Evolutionary conservation across 768 basidiomycete species (phyloP).

Genomic region (Pisolithus microcarpus): DNA sequence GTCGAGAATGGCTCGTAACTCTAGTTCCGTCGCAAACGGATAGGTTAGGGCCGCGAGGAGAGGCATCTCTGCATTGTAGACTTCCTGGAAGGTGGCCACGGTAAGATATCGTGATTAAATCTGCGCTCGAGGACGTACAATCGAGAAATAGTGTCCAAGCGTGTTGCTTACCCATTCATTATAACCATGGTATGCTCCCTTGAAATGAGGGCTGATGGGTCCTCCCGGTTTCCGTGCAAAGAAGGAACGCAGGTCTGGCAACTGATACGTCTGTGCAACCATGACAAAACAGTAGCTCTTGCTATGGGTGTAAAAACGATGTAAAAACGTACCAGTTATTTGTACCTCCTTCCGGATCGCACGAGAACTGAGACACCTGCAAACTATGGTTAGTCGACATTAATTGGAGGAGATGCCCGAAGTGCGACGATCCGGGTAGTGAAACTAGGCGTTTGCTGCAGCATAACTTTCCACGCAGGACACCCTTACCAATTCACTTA

Average conservation of each 20-base stretch:
- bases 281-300: constrained; percentile 3
- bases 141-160: constrained; percentile 17
- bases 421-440: too few relatives aligned
- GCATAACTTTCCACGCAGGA: too few relatives aligned
- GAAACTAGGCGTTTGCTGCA: too few relatives aligned
- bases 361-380: too few relatives aligned
- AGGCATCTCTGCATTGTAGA: constrained; percentile 21
- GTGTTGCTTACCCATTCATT: constrained; percentile 18
- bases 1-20: constrained; percentile 18
- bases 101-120: not conserved
- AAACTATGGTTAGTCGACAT: too few relatives aligned
- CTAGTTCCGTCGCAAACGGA: constrained; percentile 16
- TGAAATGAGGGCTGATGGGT: constrained; percentile 20
- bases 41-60: constrained; percentile 19
- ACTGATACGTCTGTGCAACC: constrained; percentile 14
- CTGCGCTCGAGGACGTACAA: constrained; percentile 8
- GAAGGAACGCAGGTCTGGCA: constrained; percentile 19
- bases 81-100: constrained; percentile 11
- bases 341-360: not conserved
- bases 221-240: constrained; percentile 24
- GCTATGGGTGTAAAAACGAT: not conserved
- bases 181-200: constrained; percentile 15
- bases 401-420: too few relatives aligned
- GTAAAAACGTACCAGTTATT: not conserved
- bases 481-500: too few relatives aligned